Percentiles rank a stretch among this genome's conserved stretches.
Evolutionary conservation across 495 filamentous ascomycete species (phyloP).

Genomic region (Cladorrhinum samala): DNA sequence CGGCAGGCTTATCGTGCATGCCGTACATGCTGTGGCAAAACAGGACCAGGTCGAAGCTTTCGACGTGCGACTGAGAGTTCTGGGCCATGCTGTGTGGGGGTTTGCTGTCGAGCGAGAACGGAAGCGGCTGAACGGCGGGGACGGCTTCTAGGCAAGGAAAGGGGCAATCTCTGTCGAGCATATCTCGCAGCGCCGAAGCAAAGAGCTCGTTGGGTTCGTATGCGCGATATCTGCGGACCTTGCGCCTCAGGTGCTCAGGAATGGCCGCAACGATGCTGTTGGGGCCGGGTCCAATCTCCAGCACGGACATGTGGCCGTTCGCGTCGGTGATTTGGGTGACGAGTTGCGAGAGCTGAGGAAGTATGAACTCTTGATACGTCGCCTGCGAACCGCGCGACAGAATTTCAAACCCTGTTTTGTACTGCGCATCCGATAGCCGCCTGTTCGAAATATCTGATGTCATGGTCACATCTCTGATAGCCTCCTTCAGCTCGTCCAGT

Average conservation of each 20-base stretch:
- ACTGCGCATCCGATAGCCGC: conserved; percentile 43
- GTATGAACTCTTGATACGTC: conserved; percentile 52
- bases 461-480: too few species aligned
- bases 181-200: conserved; percentile 43
- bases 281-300: conserved; percentile 58
- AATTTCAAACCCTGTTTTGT: conserved; percentile 49
- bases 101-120: conserved; percentile 35
- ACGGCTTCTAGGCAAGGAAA: conserved; percentile 43
- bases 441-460: too few species aligned
- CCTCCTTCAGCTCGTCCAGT: neutral
- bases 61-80: conserved; percentile 10
- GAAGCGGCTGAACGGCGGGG: conserved; percentile 39
- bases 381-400: conserved; percentile 37
- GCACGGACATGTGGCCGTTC: conserved; percentile 43
- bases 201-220: conserved; percentile 53
- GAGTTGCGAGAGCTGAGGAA: conserved; percentile 49
- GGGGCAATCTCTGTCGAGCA: conserved; percentile 39
- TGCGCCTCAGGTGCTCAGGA: conserved; percentile 38
- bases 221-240: conserved; percentile 47
- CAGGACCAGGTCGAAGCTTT: conserved; percentile 52
- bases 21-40: conserved; percentile 64
- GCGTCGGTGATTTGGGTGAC: conserved; percentile 44
- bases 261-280: conserved; percentile 51
- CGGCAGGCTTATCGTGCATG: conserved; percentile 45
- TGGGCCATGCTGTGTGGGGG: conserved; percentile 17